Base-by-base conservation (phyloP, 495 filamentous ascomycete species). In the Hypoxylon lienhwacheense region DNA sequence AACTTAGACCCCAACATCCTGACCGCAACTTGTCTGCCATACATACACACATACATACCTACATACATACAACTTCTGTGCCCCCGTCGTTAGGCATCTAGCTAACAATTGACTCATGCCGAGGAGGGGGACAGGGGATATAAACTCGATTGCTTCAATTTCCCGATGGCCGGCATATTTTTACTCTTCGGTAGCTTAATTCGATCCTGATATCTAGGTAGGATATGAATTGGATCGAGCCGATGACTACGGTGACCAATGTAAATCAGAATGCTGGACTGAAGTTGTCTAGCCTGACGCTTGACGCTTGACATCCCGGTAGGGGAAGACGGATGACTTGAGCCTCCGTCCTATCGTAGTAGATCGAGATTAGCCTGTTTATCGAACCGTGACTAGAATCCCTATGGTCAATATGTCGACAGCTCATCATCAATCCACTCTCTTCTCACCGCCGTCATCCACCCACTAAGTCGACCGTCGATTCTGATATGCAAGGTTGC, bases 301-400 rank as follows among this genome's bases (percentile, higher is more conserved):
- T n/a, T n/a, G n/a, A n/a, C 19, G 5, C 16, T 40, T 45, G 47
- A 53, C 36, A 31, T 10, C 32, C 20, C 14, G 37, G 15, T 25
- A 21, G 31, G 55, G 36, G 41, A 11, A 35, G 12, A 37, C 14
- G 35, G 44, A 26, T 34, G 34, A 59, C 47, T 49, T 47, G 20
- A 55, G 33, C 57, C 42, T 51, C 45, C 51, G 41, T 26, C 37
- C 29, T 53, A 47, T n/a, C n/a, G 36, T 47, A 55, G 46, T 26
- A 52, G 52, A 61, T 61, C 35, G 58, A 61, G 58, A 61, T 61
- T 61, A 61, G 58, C 42, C 58, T 61, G 58, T 61, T 52, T 61
- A 50, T 49, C 36, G 28, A 44, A 51, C 40, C 47, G 34, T 28
- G 41, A 55, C 50, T 42, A 24, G 33, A 55, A 55, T 52, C 34